phyloP scores from a whole-genome alignment of 2,329 filamentous ascomycete genomes.

The Pyrenochaeta sp. region DNA sequence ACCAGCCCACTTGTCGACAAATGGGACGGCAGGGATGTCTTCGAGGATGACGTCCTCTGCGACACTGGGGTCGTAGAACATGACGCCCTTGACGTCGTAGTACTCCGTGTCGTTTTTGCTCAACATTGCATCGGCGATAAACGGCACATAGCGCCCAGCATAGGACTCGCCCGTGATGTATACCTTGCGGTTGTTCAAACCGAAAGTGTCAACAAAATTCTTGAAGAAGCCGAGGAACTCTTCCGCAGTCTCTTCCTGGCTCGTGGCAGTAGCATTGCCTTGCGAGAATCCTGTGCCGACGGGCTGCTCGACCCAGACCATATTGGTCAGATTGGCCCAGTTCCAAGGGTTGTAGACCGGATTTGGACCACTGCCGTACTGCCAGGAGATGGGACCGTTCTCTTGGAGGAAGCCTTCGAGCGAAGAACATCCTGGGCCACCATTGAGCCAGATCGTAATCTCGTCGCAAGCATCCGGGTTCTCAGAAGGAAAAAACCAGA shows the following conservation, averaged over 20 bases:
- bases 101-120: slow-evolving; percentile 71
- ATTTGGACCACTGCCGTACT: slow-evolving; percentile 49
- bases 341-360: slow-evolving; percentile 56
- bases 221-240: slow-evolving; percentile 82
- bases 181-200: slow-evolving; percentile 70
- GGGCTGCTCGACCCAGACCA: slow-evolving; percentile 78
- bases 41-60: slow-evolving; percentile 62
- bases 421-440: slow-evolving; percentile 56
- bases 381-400: slow-evolving; percentile 58
- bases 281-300: slow-evolving; percentile 73
- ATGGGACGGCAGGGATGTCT: slow-evolving; percentile 64
- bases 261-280: slow-evolving; percentile 69
- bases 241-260: slow-evolving; percentile 72
- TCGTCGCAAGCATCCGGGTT: slow-evolving; percentile 59
- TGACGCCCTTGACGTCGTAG: slow-evolving; percentile 72
- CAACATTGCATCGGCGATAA: slow-evolving; percentile 77
- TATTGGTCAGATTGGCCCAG: slow-evolving; percentile 66
- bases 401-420: slow-evolving; percentile 60
- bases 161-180: slow-evolving; percentile 80
- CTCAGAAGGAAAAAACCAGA: slow-evolving; percentile 65
- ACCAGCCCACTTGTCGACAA: slow-evolving; percentile 67
- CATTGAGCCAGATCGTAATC: slow-evolving; percentile 60
- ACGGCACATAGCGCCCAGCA: slow-evolving; percentile 70
- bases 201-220: slow-evolving; percentile 77
- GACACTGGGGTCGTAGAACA: slow-evolving; percentile 77